A percentile compares a stretch with the other conserved stretches of the same genome.
These are phyloP conservation scores for Boletales sp. DNA, from an alignment of 768 basidiomycete genomes.

Conservation along the genomic window DNA sequence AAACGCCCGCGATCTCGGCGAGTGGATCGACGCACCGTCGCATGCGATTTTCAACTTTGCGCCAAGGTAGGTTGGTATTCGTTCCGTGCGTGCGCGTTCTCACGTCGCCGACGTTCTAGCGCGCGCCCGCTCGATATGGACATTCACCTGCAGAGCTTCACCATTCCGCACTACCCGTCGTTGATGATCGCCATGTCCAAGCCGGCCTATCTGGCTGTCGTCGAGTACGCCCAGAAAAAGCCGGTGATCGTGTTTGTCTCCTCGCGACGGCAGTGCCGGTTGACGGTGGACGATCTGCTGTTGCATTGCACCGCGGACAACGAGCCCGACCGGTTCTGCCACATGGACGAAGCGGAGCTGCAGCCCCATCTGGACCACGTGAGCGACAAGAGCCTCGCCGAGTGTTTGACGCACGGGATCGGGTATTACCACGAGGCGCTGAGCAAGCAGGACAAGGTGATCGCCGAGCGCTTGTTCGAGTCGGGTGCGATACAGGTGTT, in stretches of 20 bases:
- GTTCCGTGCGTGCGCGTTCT: too few species aligned
- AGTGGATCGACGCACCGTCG: conserved; percentile 94
- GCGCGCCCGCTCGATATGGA: conserved; percentile 98
- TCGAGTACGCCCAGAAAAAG: conserved; percentile 80
- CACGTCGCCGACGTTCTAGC: conserved; percentile 34
- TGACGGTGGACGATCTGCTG: conserved; percentile 89
- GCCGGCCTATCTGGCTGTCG: conserved; percentile 89
- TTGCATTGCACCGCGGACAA: conserved; percentile 87
- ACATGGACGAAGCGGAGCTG: conserved; percentile 78
- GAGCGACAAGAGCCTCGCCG: conserved; percentile 67
- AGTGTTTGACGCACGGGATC: conserved; percentile 84
- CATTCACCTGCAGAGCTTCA: conserved; percentile 94
- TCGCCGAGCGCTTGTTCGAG: conserved; percentile 89
- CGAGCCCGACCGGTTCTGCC: conserved; percentile 81
- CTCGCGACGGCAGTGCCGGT: conserved; percentile 87
- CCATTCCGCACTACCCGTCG: conserved; percentile 96
- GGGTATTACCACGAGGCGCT: conserved; percentile 96
- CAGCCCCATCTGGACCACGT: conserved; percentile 87
- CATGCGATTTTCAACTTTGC: conserved; percentile 99
- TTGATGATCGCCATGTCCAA: conserved; percentile 99
- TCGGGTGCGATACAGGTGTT: conserved; percentile 94
- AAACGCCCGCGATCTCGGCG: conserved; percentile 92
- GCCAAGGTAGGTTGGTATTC: conserved; percentile 54
- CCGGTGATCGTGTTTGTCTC: conserved; percentile 93
- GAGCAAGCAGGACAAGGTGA: conserved; percentile 86